Evolutionary conservation across 1,284 basidiomycete genomes (phyloP), one percentile per base, ranked within the genome.

Genomic region (Chalciporus piperatoides): DNA sequence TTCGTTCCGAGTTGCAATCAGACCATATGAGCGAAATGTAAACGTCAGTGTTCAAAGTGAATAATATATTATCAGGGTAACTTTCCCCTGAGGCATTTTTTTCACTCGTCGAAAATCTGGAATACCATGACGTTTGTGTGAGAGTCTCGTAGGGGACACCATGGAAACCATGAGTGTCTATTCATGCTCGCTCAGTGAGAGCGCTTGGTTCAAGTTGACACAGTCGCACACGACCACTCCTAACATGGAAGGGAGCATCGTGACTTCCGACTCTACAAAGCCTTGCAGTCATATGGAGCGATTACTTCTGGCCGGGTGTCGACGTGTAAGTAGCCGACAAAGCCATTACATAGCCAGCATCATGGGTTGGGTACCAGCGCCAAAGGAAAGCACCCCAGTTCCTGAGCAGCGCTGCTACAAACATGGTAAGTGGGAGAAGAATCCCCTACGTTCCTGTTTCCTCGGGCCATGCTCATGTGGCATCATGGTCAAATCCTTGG

Each of bases 331-430:
- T n/a, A 39, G 1, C 40, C 12, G 41, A n/a, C n/a, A n/a, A 2
- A 49, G 37, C 43, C 24, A 44, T 44, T 42, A 33, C 46, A 46
- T 47, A 28, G 15, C 41, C 19, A 28, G 51, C 43, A 36, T 49
- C 24, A 37, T 28, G 36, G 17, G 14, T 24, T 24, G 28, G 36
- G 28, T 30, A 30, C 28, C 11, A 5, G 52, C 60, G 56, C 40
- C 38, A 43, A 41, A 37, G 17, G 46, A 56, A 56, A 35, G 52
- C 32, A 63, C 62, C 65, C 62, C 51, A 54, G 64, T 67, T 68
- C 59, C 64, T 61, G 62, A 64, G 35, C 41, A 51, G 44, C 51
- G n/a, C 37, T 33, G 37, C 36, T 41, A 51, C 42, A 53, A 56
- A 62, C 41, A 21, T 28, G 48, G 51, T 5, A 17, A 44, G 50